phyloP scores from a whole-genome alignment of 2,329 filamentous ascomycete genomes.

The Fusarium oligoseptatum region DNA sequence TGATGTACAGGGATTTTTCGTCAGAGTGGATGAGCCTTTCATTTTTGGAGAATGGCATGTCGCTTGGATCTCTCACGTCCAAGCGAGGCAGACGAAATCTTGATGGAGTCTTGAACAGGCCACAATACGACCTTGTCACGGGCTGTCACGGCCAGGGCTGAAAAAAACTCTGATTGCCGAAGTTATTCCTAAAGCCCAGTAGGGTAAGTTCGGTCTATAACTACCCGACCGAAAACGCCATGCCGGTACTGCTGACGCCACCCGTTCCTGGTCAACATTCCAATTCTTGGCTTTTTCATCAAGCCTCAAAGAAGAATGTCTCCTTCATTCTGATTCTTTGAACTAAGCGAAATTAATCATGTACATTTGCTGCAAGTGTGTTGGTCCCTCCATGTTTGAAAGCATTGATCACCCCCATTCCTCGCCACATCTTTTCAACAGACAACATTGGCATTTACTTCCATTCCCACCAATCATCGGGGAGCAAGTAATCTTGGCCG shows the following conservation, averaged over 20 bases:
- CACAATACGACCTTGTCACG: not conserved
- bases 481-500: not conserved
- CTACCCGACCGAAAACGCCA: not conserved
- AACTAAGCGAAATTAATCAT: conserved; percentile 1
- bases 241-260: not conserved
- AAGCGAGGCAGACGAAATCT: not conserved
- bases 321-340: not conserved
- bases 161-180: conserved; percentile 1
- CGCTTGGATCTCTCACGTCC: not conserved
- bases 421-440: not conserved
- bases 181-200: not conserved
- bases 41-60: not conserved
- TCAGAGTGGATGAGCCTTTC: not conserved
- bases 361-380: not conserved
- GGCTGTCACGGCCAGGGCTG: not conserved
- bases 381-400: not conserved
- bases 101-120: not conserved
- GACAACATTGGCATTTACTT: not conserved
- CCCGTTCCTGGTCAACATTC: not conserved
- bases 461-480: not conserved
- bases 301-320: not conserved
- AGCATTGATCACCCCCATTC: not conserved
- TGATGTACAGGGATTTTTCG: not conserved
- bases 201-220: not conserved
- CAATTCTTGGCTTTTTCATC: not conserved